Evolutionary conservation across 345 rosid genomes (phyloP).

Genomic region (Dipteronia dyeriana): DNA sequence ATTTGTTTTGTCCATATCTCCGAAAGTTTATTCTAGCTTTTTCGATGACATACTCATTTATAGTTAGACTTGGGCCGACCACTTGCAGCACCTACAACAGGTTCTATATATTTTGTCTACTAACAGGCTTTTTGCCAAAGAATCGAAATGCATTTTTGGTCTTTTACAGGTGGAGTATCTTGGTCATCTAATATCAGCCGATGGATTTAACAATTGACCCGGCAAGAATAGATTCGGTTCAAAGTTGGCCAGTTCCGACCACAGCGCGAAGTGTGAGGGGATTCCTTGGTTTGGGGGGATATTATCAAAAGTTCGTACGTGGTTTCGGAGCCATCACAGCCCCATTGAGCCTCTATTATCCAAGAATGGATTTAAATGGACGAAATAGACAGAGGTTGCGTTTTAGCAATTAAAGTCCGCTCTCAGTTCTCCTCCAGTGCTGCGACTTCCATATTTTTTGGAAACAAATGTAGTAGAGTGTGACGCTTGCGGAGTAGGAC

Average conservation of each 20-base stretch:
- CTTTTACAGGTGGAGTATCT: too few relatives aligned
- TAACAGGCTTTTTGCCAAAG: too few relatives aligned
- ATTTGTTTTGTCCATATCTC: too few relatives aligned
- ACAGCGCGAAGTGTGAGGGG: not conserved
- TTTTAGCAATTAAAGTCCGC: not conserved
- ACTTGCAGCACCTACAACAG: too few relatives aligned
- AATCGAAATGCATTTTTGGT: too few relatives aligned
- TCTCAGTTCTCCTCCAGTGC: not conserved
- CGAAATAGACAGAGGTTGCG: fast-evolving
- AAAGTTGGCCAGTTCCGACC: not conserved
- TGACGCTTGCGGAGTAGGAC: too few relatives aligned
- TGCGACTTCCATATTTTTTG: not conserved
- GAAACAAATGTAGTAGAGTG: too few relatives aligned
- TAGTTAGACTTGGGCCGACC: too few relatives aligned
- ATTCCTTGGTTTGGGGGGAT: not conserved
- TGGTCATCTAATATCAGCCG: too few relatives aligned
- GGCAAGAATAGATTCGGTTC: not conserved
- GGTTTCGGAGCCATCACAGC: not conserved
- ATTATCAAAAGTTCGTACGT: not conserved
- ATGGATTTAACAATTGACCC: not conserved
- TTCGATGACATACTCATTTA: too few relatives aligned
- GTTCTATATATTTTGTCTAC: too few relatives aligned
- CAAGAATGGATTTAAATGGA: not conserved
- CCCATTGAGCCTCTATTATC: not conserved
- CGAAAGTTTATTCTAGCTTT: too few relatives aligned